Evolutionary conservation across 371 early-diverging fungal species (phyloP), one percentile per base, ranked within the genome.

Genomic region (Mucor mucedo): DNA sequence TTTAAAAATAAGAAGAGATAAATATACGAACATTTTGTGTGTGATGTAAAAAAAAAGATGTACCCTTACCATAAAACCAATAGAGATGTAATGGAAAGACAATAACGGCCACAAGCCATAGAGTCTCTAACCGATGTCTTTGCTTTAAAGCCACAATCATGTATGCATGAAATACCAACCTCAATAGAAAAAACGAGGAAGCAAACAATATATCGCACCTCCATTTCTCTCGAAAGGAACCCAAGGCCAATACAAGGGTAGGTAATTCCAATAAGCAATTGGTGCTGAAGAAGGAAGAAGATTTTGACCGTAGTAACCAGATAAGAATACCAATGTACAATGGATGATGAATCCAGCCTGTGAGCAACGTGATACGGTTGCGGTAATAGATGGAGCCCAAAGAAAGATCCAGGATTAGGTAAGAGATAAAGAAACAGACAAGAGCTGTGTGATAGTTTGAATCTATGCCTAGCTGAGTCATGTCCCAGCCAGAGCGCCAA

Each of bases 321-420:
- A 69, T 32, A 2, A 77, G 55, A 8, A 75, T 62, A 38, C 55
- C 45, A 9, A 68, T 68, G 45, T 86, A 86, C 27, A 78, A 62
- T 5, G 80, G 73, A 50, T 86, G 87, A 62, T 86, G 87, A 7
- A 81, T 62, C 78, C 84, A 84, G 1, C 84, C 83, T 9, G 84
- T 84, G 29, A 86, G 66, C 2, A 80, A 56, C 10, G 81, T 81
- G 32, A 84, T 72, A 28, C 79, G 70, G 28, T 63, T 63, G n/a
- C 75, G 66, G 52, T 86, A 86, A 16, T 76, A 80, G 8, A 82
- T 63, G 8, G 64, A 63, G 1, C 87, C 87, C 33, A 84, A 28
- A 0, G 69, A 33, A 27, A 84, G 57, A 60, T 86, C 85, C 4
- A 77, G 55, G 1, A 74, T 49, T 27, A 84, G 54, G 47, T 79